Base-by-base conservation (phyloP, 768 basidiomycete genomes). In the Mycena alexandri region DNA sequence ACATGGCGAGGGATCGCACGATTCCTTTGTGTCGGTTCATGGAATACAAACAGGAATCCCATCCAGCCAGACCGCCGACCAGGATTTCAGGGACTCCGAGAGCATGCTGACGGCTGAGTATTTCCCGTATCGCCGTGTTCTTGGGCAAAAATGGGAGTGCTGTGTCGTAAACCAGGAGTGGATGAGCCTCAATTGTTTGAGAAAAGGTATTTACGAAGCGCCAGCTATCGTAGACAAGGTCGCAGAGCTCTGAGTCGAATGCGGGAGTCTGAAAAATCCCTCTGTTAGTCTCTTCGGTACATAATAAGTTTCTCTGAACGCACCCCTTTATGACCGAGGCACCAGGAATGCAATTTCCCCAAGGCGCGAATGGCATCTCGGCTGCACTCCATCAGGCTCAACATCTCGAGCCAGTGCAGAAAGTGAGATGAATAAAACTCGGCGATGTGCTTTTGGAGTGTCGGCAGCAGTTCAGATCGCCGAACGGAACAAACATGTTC, bases 151-250 rank as follows among this genome's bases (percentile, higher is more conserved):
- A 58, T 33, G 57, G 8, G 24, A 58, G 33, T 5, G 44, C 57
- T 2, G 57, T 58, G 22, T 58, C 25, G 29, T 58, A 47, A 16
- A 58, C 57, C 12, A 58, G 57, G 19, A 58, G 57, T 17, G 57
- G 57, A 34, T 58, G 43, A 1, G 29, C 16, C 13, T 46, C 42
- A 5, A 58, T 44, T 10, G 57, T 58, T 10, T 47, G 22, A 9
- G 57, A 46, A 22, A 58, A 58, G 6, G 57, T 41, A 12, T 34
- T 58, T 8, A 33, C 43, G 29, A 58, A 47, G 16, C 57, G 57
- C 57, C 57, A 58, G 21, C 25, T 44, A 25, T 58, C 57, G 29
- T 58, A 46, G 10, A 47, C 22, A 8, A 42, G 10, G 7, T 56
- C 21, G 25, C 21, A 24, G 13, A 56, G 38, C 12, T 22, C 38